Base-by-base conservation (phyloP, 768 basidiomycete genomes). In the Mycena maculata region DNA sequence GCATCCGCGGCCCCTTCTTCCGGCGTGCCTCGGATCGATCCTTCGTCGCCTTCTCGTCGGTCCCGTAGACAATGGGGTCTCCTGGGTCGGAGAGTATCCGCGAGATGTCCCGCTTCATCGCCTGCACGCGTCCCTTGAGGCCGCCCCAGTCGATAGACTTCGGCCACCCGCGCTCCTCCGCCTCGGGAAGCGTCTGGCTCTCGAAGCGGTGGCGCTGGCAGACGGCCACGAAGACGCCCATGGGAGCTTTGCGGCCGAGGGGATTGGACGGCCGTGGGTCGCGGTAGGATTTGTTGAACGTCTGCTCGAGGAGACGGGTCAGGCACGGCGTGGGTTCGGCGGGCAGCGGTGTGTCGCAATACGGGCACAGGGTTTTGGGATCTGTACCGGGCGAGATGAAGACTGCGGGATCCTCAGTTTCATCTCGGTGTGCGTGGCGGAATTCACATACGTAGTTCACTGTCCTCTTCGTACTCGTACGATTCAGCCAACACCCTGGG, bases 121-220 rank as follows among this genome's bases (percentile, higher is more conserved):
- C 77, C 68, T 80, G 74, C 30, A 95, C 83, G 25, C 94, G 83
- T 3, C 69, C 76, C 9, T 84, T 81, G 23, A 95, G 79, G 27
- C 74, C 73, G 23, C 79, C 74, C 82, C 92, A 95, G 56, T 93
- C 82, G 31, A 95, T 92, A 6, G 73, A 74, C 70, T 87, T 89
- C 1, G 93, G 94, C 94, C 94, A 95, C 5, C 93, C 92, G 59
- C 85, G 86, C 36, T 77, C 75, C 55, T 88, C 81, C 5, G 93
- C 94, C 67, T 89, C 85, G 0, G 94, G 94, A 3, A 95, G 79
- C 62, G 90, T 86, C 60, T 89, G 79, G 22, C 82, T 86, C 77
- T 95, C 94, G 68, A 94, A 94, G 9, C 86, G 84, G 78, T 95
- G 94, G 5, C 92, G 85, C 71, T 92, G 90, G 72, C 94, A 95